Evolutionary conservation across 2,329 filamentous ascomycete genomes (phyloP).

Genomic region (Claviceps quebecensis): DNA sequence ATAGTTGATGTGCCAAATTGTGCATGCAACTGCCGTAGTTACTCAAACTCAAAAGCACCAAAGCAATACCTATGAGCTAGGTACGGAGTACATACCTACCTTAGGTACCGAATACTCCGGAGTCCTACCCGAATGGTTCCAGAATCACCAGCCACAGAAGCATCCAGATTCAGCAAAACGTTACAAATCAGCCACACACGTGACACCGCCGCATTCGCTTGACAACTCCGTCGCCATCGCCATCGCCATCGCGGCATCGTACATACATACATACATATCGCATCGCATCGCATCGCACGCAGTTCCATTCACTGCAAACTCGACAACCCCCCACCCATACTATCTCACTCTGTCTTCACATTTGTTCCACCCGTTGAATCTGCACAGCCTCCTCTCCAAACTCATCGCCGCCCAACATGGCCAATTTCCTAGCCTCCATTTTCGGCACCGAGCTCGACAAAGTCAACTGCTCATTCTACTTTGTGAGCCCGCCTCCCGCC

Average conservation of each 20-base stretch:
- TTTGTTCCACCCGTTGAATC: background rate
- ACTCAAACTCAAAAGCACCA: no score
- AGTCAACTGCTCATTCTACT: constrained; percentile 98
- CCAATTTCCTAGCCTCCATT: constrained; percentile 97
- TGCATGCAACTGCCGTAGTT: no score
- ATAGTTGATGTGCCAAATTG: no score
- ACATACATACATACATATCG: background rate
- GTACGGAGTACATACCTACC: no score
- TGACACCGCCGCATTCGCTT: constrained; percentile 11
- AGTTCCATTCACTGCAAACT: background rate
- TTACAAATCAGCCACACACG: constrained; percentile 18
- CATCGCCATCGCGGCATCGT: background rate
- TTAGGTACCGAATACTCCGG: no score
- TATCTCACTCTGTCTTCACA: background rate
- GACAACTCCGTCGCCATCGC: no score
- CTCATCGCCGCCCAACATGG: constrained; percentile 41
- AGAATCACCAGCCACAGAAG: constrained; percentile 4
- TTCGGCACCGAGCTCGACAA: constrained; percentile 99
- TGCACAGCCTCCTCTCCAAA: background rate
- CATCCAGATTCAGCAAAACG: background rate
- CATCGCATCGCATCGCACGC: constrained; percentile 1
- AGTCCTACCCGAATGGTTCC: no score
- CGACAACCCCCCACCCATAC: background rate
- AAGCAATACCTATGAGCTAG: no score
- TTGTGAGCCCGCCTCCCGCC: constrained; percentile 18